Base-by-base conservation (phyloP, 2,329 filamentous ascomycete genomes). In the Hypoxylon sp. region DNA sequence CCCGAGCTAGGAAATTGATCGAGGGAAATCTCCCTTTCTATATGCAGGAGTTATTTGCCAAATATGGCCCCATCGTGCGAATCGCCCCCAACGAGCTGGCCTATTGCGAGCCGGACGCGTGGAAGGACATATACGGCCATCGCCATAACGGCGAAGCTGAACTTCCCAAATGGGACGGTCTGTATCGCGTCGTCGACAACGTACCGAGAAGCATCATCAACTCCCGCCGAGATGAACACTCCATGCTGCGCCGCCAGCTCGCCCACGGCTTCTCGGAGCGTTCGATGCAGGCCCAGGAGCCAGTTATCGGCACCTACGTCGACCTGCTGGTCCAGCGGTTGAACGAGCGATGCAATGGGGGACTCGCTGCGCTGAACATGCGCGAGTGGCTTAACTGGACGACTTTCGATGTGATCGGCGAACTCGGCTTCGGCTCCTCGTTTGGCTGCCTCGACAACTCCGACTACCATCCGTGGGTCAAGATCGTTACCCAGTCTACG, bases 11-110 rank as follows among this genome's bases (percentile, higher is more conserved):
- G 11, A 37, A 31, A n/a, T 33, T 57, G n/a, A 8, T 55, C 10
- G 33, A 35, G 7, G 68, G 68, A 13, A 63, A 51, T 7, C 23
- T 65, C 20, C 43, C 53, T 3, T 38, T 57, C 9, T 50, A 62
- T 13, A 58, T 67, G 48, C 54, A 27, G 46, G 52, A 66, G 2
- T 57, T 75, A 23, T 73, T 75, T 51, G 54, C 60, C 3, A 66
- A 70, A 48, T 77, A 76, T 49, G 78, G 78, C 7, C 67, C 69
- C 1, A 65, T 79, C 4, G 75, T 80, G 3, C 74, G 78, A 2
- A 64, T 77, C 37, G 67, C 68, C 3, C 77, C 77, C 0, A 69
- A 75, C 47, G 75, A 79, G 56, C 69, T 80, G 6, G 73, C 74
- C 3, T 79, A 73, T 52, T 67, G 67, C 21, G 41, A 73, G 73